Conservation (phyloP, 2,329 filamentous ascomycete genomes). For the Colletotrichum simmondsii region DNA sequence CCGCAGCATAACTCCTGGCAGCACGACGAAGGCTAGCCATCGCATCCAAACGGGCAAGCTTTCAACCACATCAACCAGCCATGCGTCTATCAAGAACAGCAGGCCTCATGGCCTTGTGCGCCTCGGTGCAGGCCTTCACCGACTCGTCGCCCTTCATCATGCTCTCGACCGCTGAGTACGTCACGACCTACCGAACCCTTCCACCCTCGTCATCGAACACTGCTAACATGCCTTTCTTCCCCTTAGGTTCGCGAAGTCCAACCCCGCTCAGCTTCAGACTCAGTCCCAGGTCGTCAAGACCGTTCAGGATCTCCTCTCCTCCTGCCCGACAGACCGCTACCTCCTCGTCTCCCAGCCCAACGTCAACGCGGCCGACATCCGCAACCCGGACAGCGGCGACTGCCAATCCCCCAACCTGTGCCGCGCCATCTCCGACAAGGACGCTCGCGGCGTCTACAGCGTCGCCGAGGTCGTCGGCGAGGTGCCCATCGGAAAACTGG, state of each 20-base stretch:
- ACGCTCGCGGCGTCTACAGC: slow-evolving; percentile 53
- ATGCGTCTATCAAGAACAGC: slow-evolving; percentile 68
- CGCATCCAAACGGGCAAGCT: slow-evolving; percentile 25
- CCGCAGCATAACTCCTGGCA: slow-evolving; percentile 7
- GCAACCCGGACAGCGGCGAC: slow-evolving; percentile 49
- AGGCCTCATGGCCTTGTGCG: slow-evolving; percentile 64
- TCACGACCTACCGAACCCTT: slow-evolving; percentile 10
- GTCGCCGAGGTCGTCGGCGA: slow-evolving; percentile 69
- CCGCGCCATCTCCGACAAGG: slow-evolving; percentile 47
- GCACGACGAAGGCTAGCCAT: slow-evolving; percentile 22
- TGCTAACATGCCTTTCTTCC: slow-evolving; percentile 5
- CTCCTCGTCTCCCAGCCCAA: slow-evolving; percentile 82
- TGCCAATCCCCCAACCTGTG: slow-evolving; percentile 66
- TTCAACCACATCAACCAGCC: slow-evolving; percentile 31
- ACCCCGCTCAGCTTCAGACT: slow-evolving; percentile 59
- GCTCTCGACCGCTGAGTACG: slow-evolving; percentile 86
- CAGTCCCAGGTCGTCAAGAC: slow-evolving; percentile 54
- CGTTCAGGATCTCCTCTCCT: slow-evolving; percentile 64
- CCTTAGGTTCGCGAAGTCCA: slow-evolving; percentile 47
- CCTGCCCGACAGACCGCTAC: slow-evolving; percentile 81
- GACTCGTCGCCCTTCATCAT: slow-evolving; percentile 92
- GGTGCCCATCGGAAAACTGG: slow-evolving; percentile 53
- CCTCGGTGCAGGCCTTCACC: slow-evolving; percentile 77
- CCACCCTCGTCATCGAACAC: slow-evolving; percentile 4
- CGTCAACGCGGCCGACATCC: slow-evolving; percentile 76